A percentile compares a stretch with the other conserved stretches of the same genome.
phyloP scores from a whole-genome alignment of 2,329 filamentous ascomycete species.

The Fusarium sp. region DNA sequence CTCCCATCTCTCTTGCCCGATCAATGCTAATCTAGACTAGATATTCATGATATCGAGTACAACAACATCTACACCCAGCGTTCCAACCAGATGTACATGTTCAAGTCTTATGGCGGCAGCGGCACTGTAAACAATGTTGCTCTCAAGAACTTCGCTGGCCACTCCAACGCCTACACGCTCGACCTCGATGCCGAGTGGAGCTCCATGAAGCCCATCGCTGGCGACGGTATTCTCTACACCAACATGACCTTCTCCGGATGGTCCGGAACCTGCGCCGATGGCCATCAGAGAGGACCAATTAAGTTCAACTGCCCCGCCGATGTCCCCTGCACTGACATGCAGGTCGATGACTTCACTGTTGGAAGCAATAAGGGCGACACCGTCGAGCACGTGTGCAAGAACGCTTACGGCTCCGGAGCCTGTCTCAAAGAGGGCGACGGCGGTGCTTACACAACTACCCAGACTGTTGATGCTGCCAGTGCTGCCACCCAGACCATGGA shows the following conservation, averaged over 20 bases:
- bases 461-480: slow-evolving; percentile 22
- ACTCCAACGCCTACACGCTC: slow-evolving; percentile 39
- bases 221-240: slow-evolving; percentile 33
- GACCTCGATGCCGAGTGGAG: slow-evolving; percentile 37
- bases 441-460: slow-evolving; percentile 26
- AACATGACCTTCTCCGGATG: slow-evolving; percentile 40
- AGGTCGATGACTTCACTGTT: slow-evolving; percentile 34
- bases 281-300: slow-evolving; percentile 32
- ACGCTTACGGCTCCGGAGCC: slow-evolving; percentile 33
- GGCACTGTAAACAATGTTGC: slow-evolving; percentile 37
- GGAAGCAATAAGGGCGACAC: slow-evolving; percentile 25
- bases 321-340: slow-evolving; percentile 37
- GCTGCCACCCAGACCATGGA: slow-evolving; percentile 28
- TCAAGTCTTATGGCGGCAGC: slow-evolving; percentile 40
- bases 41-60: slow-evolving; percentile 36
- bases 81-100: slow-evolving; percentile 43
- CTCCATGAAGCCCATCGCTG: slow-evolving; percentile 25
- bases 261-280: slow-evolving; percentile 37
- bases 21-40: not conserved
- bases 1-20: fast-evolving
- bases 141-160: slow-evolving; percentile 37
- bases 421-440: slow-evolving; percentile 26
- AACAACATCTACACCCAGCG: slow-evolving; percentile 39
- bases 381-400: slow-evolving; percentile 34
- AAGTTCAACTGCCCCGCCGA: slow-evolving; percentile 39